phyloP scores from a whole-genome alignment of 768 basidiomycete species.

The Termitomyces sp. region DNA sequence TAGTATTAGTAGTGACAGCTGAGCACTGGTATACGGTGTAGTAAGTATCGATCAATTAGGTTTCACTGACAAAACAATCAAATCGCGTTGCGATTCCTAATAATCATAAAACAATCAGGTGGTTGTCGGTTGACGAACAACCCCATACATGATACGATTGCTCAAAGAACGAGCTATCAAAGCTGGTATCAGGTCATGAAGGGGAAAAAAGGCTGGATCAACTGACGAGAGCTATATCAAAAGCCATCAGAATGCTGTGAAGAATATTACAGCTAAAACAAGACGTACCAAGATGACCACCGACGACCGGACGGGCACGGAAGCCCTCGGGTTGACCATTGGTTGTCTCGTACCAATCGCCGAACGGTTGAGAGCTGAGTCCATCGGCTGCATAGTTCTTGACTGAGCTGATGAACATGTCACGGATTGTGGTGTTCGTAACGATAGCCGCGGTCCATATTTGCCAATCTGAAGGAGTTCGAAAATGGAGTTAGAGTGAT shows the following conservation, averaged over 20 bases:
- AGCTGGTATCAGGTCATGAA: background rate
- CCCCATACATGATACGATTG: background rate
- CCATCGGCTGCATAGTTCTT: constrained; percentile 48
- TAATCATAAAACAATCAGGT: too few species aligned
- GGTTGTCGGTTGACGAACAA: too few species aligned
- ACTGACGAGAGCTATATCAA: constrained; percentile 8
- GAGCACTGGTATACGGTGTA: too few species aligned
- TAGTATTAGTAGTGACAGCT: too few species aligned
- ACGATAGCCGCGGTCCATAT: constrained; percentile 56
- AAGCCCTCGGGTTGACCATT: constrained; percentile 46
- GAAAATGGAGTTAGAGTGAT: background rate
- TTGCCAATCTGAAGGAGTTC: constrained; percentile 46
- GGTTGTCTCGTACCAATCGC: constrained; percentile 56
- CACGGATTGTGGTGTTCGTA: constrained; percentile 40
- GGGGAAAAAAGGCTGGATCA: background rate
- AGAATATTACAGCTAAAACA: background rate
- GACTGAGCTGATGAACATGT: constrained; percentile 49
- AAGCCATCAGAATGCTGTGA: background rate
- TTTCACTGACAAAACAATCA: too few species aligned
- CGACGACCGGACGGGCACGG: constrained; percentile 55
- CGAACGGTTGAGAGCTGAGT: constrained; percentile 34
- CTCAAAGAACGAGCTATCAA: constrained; percentile 5
- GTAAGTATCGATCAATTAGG: too few species aligned
- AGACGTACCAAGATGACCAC: constrained; percentile 45
- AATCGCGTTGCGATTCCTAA: too few species aligned